Base-by-base conservation (phyloP, 345 rosid species). In the Salix dunnii region DNA sequence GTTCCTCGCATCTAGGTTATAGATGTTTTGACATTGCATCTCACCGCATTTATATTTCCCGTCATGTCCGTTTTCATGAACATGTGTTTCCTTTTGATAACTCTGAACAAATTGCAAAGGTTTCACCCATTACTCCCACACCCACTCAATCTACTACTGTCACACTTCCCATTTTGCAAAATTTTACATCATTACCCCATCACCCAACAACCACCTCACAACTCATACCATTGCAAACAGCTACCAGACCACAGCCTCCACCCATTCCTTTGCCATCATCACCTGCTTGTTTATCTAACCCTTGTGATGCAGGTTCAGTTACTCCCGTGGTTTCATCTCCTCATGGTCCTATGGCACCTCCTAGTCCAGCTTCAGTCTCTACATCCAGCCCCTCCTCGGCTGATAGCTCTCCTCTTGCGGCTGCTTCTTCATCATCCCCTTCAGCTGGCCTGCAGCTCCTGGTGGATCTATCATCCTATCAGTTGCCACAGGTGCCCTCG, bases 211-310 rank as follows among this genome's bases (percentile, higher is more conserved):
- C n/a, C 0, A 6, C 6, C 2, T 4, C 0, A 6, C 5, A 16
- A 0, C 53, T 0, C 0, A 28, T 48, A 0, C 51, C 51, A 0
- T 1, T 14, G 0, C 1, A 18, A 18, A 17, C 7, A 49, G 0
- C n/a, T 0, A 49, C n/a, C 2, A 0, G 0, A 49, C n/a, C n/a
- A 49, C 8, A 49, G 0, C 55, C n/a, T 4, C 0, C n/a, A 1
- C 6, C 55, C 55, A 16, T 49, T 1, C 53, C n/a, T 1, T 49
- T 0, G 0, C 0, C 8, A 49, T 49, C n/a, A 49, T 49, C 55
- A 0, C 2, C 0, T 49, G n/a, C 0, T 17, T 49, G 55, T 49
- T 49, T 49, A 49, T 17, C 55, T 49, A 49, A 49, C 55, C 8
- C 20, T 49, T 49, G 0, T 49, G 8, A 17, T 49, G 7, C 0